These are phyloP conservation scores for Nakazawaea wickerhamii DNA, from an alignment of 805 yeast genomes.

Conservation along the genomic window DNA sequence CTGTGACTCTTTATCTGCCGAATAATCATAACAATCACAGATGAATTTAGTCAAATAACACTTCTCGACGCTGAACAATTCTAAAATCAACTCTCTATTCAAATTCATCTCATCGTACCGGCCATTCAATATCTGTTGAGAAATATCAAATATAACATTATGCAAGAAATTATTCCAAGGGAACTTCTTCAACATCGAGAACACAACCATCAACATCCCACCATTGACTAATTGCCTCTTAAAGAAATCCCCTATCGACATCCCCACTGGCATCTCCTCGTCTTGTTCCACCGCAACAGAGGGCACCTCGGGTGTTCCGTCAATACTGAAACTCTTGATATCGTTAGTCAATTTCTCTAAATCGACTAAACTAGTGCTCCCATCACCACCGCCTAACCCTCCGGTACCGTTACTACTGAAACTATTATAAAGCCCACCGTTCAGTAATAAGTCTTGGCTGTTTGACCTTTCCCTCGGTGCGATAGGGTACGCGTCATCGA, in stretches of 20 bases:
- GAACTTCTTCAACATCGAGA: constrained; percentile 65
- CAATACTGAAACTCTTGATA: constrained; percentile 17
- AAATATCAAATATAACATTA: constrained; percentile 91
- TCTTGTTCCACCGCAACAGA: constrained; percentile 12
- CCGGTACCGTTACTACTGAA: constrained; percentile 3
- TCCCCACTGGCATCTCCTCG: constrained; percentile 20
- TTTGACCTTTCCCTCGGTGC: constrained; percentile 15
- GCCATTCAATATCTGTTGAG: constrained; percentile 91
- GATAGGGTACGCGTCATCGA: constrained; percentile 23
- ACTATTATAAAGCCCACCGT: neutral
- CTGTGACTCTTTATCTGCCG: constrained; percentile 26
- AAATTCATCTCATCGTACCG: constrained; percentile 27
- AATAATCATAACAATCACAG: constrained; percentile 24
- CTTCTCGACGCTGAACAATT: constrained; percentile 10
- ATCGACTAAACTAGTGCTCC: constrained; percentile 23
- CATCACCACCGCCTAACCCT: constrained; percentile 20
- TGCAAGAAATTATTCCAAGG: constrained; percentile 98
- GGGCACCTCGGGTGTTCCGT: constrained; percentile 4
- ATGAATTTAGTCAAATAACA: constrained; percentile 27
- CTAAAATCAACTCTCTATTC: constrained; percentile 30
- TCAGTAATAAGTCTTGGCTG: constrained; percentile 9
- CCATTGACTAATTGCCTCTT: constrained; percentile 75
- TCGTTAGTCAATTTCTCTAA: constrained; percentile 31
- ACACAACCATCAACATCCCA: constrained; percentile 54
- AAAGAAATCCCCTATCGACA: constrained; percentile 71